These are phyloP conservation scores for Scopulariopsis brevicaulis DNA, from an alignment of 2,329 filamentous ascomycete species.

Conservation along the genomic window DNA sequence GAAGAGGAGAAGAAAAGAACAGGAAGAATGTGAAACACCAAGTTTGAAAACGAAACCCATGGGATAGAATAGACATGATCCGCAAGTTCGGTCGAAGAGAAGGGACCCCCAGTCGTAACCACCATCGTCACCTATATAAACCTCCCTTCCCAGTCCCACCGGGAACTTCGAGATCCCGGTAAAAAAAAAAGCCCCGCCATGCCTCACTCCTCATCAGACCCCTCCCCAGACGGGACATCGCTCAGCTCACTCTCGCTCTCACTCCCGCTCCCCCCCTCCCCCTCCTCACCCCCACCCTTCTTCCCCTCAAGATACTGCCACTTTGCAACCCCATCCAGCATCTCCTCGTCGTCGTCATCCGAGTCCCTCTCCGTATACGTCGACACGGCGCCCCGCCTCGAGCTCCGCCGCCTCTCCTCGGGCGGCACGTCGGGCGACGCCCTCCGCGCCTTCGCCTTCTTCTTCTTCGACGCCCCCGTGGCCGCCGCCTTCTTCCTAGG, in stretches of 20 bases:
- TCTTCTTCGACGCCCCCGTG: constrained; percentile 9
- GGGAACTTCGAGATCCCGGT: no score
- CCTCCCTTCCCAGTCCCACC: background rate
- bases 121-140: background rate
- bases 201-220: background rate
- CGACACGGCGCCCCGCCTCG: constrained; percentile 34
- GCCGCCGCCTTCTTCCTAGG: constrained; percentile 2
- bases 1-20: background rate
- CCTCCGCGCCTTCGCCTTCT: constrained; percentile 2
- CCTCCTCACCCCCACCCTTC: constrained; percentile 9
- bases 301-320: constrained; percentile 37
- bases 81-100: background rate
- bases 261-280: constrained; percentile 7
- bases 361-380: constrained; percentile 46
- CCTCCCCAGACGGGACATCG: background rate
- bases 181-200: background rate
- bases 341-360: constrained; percentile 47
- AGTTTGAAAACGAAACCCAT: no score
- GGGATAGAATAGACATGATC: background rate
- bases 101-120: background rate
- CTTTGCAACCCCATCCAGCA: constrained; percentile 47
- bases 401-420: constrained; percentile 43
- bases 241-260: constrained; percentile 7
- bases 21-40: background rate
- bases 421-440: constrained; percentile 3